Conservation (phyloP, 176 grass and related monocot genomes). For the Oryza rufipogon region DNA sequence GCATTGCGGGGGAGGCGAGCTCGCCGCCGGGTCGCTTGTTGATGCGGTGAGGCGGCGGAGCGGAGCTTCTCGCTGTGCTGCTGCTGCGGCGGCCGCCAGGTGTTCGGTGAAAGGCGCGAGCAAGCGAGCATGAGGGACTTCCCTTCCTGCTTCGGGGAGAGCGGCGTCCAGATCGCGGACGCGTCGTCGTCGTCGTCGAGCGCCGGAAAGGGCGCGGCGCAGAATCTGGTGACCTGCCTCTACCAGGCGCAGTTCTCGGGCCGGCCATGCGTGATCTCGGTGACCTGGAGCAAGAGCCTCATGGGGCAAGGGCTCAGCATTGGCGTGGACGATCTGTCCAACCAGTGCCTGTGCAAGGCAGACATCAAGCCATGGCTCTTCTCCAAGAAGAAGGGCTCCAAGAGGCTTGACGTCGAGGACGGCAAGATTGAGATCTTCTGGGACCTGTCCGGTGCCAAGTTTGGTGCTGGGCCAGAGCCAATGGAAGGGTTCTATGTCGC, state of each 20-base stretch:
- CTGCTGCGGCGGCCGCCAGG: slow-evolving; percentile 5
- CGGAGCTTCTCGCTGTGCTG: background rate
- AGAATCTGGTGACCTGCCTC: slow-evolving; percentile 74
- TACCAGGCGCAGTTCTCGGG: slow-evolving; percentile 65
- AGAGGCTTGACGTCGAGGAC: slow-evolving; percentile 56
- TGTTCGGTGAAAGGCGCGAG: slow-evolving; percentile 41
- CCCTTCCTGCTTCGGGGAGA: slow-evolving; percentile 91
- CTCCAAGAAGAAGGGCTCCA: slow-evolving; percentile 76
- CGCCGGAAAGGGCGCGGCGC: slow-evolving; percentile 48
- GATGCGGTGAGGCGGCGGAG: slow-evolving; percentile 18
- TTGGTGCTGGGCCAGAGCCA: slow-evolving; percentile 55
- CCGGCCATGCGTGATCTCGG: slow-evolving; percentile 54
- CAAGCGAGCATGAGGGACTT: slow-evolving; percentile 70
- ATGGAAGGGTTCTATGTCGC: slow-evolving; percentile 66
- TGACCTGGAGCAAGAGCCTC: slow-evolving; percentile 58
- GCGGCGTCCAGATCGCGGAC: slow-evolving; percentile 77
- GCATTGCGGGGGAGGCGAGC: slow-evolving; percentile 32
- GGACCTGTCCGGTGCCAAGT: slow-evolving; percentile 68
- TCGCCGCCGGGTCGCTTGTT: slow-evolving; percentile 11
- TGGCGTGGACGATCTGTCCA: slow-evolving; percentile 56
- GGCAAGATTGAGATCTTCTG: slow-evolving; percentile 76
- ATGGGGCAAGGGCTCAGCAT: slow-evolving; percentile 76
- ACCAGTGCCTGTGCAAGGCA: slow-evolving; percentile 64
- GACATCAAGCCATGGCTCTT: slow-evolving; percentile 82
- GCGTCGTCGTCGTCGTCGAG: slow-evolving; percentile 51